Percentiles rank a stretch among this genome's conserved stretches.
Conservation (phyloP, 1,284 basidiomycete genomes). For the Xerocomus nothofagi region DNA sequence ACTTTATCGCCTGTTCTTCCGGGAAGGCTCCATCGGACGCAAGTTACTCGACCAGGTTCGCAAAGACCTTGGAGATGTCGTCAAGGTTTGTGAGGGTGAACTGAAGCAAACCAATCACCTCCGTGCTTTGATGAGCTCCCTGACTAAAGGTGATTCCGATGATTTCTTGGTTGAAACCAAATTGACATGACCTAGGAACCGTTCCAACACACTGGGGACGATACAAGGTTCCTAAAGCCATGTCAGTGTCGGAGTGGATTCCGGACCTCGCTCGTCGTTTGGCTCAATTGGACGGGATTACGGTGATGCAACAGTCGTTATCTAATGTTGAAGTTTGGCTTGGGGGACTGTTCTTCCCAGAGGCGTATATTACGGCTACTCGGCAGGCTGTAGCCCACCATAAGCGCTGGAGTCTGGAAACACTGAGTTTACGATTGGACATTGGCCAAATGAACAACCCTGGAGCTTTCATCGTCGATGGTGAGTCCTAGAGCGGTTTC, state of each 20-base stretch:
- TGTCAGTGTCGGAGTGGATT: slow-evolving; percentile 84
- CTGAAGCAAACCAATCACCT: slow-evolving; percentile 95
- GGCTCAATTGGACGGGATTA: slow-evolving; percentile 78
- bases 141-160: slow-evolving; percentile 74
- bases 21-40: slow-evolving; percentile 82
- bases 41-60: slow-evolving; percentile 77
- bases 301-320: slow-evolving; percentile 59
- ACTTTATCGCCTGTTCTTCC: slow-evolving; percentile 81
- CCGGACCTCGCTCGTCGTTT: slow-evolving; percentile 79
- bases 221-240: slow-evolving; percentile 83
- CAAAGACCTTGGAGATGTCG: slow-evolving; percentile 78
- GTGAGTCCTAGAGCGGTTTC: slow-evolving; percentile 45
- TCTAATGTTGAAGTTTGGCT: slow-evolving; percentile 83
- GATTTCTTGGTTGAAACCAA: slow-evolving; percentile 1
- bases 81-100: slow-evolving; percentile 82
- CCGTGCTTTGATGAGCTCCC: slow-evolving; percentile 79
- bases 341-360: slow-evolving; percentile 92
- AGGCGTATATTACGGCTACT: slow-evolving; percentile 92
- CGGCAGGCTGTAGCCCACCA: slow-evolving; percentile 90
- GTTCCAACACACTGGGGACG: slow-evolving; percentile 86
- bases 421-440: slow-evolving; percentile 76
- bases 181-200: slow-evolving; percentile 53
- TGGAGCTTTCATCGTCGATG: slow-evolving; percentile 81
- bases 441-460: slow-evolving; percentile 76
- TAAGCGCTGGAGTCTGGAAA: slow-evolving; percentile 90